Base-by-base conservation (phyloP, 139 green algal genomes). In the Haematococcus sp. region DNA sequence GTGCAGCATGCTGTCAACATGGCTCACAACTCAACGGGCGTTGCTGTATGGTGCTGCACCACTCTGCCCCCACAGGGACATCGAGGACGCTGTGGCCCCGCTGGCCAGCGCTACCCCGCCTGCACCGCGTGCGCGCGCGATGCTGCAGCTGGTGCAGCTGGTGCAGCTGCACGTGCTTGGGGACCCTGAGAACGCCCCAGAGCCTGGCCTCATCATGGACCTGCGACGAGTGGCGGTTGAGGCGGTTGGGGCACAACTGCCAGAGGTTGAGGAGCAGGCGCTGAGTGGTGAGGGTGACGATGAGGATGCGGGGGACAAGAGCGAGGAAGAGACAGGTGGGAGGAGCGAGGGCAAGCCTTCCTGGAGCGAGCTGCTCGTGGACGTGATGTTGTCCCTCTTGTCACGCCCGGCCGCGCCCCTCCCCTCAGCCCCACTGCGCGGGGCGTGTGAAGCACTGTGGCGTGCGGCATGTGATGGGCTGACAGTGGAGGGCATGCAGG, bases 341-440 rank as follows among this genome's bases (percentile, higher is more conserved):
- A n/a, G n/a, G n/a, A n/a, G n/a, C n/a, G 27, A 16, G 32, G 54
- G 19, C 15, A 58, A 58, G 35, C 17, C 76, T 4, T 34, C 81
- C 49, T 96, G 91, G 91, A 68, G 64, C n/a, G 90, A 96, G 65
- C 71, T 89, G 25, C 68, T 96, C 76, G 35, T 96, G 70, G 91
- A 96, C 43, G 69, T 91, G 60, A 46, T 92, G 76, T 81, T 96
- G 71, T 77, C 73, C 23, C 73, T 96, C 67, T 83, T 96, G 80
- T 76, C 87, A 0, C 73, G 77, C 2, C 61, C 76, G 17, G 68
- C 65, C 1, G 75, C 66, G 23, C 61, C 72, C 31, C 77, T 95
- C 78, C 88, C 90, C 0, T 84, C 67, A 1, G 82, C 80, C 1
- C 89, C 90, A 0, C 80, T 96, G 68, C 67, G 89, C 0, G 85